These are phyloP conservation scores for Eucalyptus cloeziana DNA, from an alignment of 345 rosid species.

Conservation along the genomic window DNA sequence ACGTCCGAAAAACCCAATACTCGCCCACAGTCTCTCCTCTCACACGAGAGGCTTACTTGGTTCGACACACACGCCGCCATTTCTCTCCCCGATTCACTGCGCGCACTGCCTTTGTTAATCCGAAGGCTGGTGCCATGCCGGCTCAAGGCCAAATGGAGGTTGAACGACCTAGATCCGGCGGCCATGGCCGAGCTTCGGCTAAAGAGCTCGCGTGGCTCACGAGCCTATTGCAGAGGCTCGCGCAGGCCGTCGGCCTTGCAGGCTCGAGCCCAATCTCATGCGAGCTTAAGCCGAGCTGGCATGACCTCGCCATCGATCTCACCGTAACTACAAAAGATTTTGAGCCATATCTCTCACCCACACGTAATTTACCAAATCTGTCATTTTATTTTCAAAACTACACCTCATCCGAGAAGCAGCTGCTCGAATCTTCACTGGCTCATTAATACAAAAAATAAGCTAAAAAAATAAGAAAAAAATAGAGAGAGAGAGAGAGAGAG, in stretches of 20 bases:
- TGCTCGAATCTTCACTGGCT: neutral
- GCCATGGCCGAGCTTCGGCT: neutral
- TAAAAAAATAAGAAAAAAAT: neutral
- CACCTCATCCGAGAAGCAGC: neutral
- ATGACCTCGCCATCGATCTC: neutral
- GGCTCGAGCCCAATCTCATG: neutral
- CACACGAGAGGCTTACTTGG: neutral
- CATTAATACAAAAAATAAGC: neutral
- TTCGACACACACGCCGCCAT: neutral
- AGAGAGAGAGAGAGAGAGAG: too few relatives aligned
- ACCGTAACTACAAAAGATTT: neutral
- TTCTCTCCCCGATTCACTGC: neutral
- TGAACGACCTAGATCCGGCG: neutral
- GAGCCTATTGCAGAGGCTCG: neutral
- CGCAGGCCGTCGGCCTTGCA: fast-evolving
- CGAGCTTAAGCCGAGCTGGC: neutral
- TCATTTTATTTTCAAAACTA: neutral
- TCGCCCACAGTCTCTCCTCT: neutral
- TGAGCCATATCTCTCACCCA: neutral
- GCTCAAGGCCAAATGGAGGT: neutral
- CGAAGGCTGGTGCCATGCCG: neutral
- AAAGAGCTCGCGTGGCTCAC: too few relatives aligned
- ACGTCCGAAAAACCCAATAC: neutral
- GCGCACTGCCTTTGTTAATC: neutral
- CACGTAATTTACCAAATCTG: neutral